Conservation (phyloP, 768 basidiomycete species). For the Suillus americanus region DNA sequence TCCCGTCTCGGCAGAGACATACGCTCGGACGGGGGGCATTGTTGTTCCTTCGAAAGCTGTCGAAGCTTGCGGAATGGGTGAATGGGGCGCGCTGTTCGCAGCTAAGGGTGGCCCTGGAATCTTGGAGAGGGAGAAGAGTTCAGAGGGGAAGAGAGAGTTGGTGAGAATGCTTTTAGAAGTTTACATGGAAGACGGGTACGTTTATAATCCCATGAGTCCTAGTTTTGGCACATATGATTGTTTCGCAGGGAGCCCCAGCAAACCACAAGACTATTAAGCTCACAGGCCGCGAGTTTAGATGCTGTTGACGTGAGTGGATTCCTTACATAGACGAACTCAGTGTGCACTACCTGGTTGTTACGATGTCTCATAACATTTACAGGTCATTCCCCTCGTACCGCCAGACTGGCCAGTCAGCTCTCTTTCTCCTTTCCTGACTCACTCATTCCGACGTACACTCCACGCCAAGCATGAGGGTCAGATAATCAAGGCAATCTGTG, state of each 20-base stretch:
- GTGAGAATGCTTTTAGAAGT: constrained; percentile 75
- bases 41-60: constrained; percentile 65
- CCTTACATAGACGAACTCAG: not conserved
- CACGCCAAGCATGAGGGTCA: constrained; percentile 70
- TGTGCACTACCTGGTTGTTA: not conserved
- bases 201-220: not conserved
- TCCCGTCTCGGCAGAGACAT: constrained; percentile 76
- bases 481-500: constrained; percentile 76
- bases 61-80: constrained; percentile 50
- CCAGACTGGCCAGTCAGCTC: constrained; percentile 71
- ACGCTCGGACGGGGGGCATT: constrained; percentile 79
- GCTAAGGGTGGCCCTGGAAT: constrained; percentile 30
- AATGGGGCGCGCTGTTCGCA: constrained; percentile 29
- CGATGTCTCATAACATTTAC: constrained; percentile 3
- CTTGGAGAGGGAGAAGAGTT: constrained; percentile 39
- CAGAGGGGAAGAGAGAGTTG: constrained; percentile 52
- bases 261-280: constrained; percentile 69
- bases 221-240: not conserved
- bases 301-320: constrained; percentile 62
- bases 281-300: constrained; percentile 80
- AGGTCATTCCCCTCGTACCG: constrained; percentile 71
- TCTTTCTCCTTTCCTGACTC: constrained; percentile 74
- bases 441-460: constrained; percentile 74
- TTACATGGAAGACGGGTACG: constrained; percentile 78
- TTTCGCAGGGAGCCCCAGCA: constrained; percentile 50